A percentile compares a stretch with the other conserved stretches of the same genome.
Evolutionary conservation across 257 asterid species (phyloP).

Genomic region (Rauvolfia tetraphylla): DNA sequence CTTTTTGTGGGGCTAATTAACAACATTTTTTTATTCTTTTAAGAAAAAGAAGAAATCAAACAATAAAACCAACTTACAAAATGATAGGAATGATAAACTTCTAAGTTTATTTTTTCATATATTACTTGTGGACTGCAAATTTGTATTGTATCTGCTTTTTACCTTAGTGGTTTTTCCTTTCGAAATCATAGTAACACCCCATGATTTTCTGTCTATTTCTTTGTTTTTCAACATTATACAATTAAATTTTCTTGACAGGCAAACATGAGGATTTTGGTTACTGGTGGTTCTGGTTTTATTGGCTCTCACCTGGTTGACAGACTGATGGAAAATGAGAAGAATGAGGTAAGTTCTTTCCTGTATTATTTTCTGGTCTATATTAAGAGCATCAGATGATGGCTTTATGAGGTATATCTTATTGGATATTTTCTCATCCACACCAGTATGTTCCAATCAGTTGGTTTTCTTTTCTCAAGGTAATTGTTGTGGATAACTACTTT

Average conservation of each 20-base stretch:
- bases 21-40: background rate
- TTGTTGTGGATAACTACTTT: conserved; percentile 90
- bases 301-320: conserved; percentile 98
- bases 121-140: background rate
- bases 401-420: background rate
- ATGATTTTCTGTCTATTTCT: background rate
- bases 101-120: background rate
- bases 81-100: background rate
- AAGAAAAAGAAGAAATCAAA: background rate
- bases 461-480: conserved; percentile 40
- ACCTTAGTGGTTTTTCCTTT: background rate
- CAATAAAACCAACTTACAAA: background rate
- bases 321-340: conserved; percentile 91
- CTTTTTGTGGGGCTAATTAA: background rate
- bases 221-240: background rate
- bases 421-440: background rate
- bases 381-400: background rate
- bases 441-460: background rate
- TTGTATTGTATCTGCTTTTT: background rate
- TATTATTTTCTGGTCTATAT: background rate
- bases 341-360: conserved; percentile 52
- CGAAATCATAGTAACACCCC: background rate
- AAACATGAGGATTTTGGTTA: conserved; percentile 90
- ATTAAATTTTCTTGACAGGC: conserved; percentile 45
- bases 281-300: conserved; percentile 99